Percentiles rank a stretch among this genome's conserved stretches.
Conservation (phyloP, 1,139 yeast genomes). For the Groenewaldozyma sp. region DNA sequence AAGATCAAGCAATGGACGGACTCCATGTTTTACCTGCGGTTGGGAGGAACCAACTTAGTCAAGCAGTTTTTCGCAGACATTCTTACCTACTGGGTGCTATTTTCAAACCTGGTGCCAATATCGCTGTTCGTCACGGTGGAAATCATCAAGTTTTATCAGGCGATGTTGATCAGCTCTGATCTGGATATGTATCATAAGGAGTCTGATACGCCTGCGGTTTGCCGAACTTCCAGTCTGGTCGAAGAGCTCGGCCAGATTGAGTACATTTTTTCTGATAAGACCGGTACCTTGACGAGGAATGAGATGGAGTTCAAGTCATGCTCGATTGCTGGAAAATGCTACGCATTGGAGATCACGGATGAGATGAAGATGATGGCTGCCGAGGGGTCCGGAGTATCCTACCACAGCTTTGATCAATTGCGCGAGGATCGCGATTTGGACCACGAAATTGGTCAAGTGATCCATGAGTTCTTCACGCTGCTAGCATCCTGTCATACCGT, state of each 20-base stretch:
- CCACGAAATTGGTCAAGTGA: conserved; percentile 49
- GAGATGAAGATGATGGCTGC: conserved; percentile 63
- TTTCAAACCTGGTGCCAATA: conserved; percentile 92
- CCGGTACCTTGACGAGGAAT: conserved; percentile 91
- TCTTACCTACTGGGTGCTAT: conserved; percentile 90
- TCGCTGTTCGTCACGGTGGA: conserved; percentile 90
- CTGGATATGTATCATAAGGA: conserved; percentile 83
- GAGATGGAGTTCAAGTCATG: conserved; percentile 96
- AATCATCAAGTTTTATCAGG: conserved; percentile 90
- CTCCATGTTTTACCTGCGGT: conserved; percentile 51
- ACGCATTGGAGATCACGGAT: conserved; percentile 84
- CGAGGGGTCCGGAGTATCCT: conserved; percentile 81
- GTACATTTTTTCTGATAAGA: conserved; percentile 90
- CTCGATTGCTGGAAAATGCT: conserved; percentile 86
- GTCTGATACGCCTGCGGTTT: conserved; percentile 90
- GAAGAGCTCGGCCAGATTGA: conserved; percentile 96
- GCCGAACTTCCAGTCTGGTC: conserved; percentile 87
- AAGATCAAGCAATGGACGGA: conserved; percentile 49
- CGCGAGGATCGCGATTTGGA: conserved; percentile 40
- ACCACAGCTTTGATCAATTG: conserved; percentile 61
- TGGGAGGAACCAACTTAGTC: conserved; percentile 62
- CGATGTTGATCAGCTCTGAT: conserved; percentile 87
- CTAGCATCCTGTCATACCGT: conserved; percentile 96
- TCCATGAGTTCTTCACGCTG: conserved; percentile 74
- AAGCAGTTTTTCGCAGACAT: conserved; percentile 75